These are phyloP conservation scores for Polyrhizophydium stewartii DNA, from an alignment of 371 early-diverging fungal genomes.

Conservation along the genomic window DNA sequence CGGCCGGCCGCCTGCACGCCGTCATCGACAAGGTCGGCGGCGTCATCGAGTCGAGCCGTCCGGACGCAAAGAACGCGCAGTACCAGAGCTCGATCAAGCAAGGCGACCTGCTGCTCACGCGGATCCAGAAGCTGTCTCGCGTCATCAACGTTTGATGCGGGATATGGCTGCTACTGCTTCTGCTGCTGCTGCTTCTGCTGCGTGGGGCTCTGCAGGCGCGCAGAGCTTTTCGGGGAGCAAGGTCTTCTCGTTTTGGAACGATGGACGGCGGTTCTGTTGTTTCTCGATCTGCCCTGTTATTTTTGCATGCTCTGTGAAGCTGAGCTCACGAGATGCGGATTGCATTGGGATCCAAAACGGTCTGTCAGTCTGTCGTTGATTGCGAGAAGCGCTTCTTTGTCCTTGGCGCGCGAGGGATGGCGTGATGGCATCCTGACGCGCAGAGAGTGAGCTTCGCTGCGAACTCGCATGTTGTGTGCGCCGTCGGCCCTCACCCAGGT, in stretches of 20 bases:
- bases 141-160: conserved; percentile 47
- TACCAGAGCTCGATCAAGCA: conserved; percentile 95
- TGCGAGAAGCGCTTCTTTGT: conserved; percentile 33
- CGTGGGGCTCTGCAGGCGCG: too few species aligned
- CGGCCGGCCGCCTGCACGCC: conserved; percentile 95
- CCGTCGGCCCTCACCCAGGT: conserved; percentile 28
- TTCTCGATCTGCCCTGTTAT: too few species aligned
- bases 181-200: too few species aligned
- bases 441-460: not conserved
- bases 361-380: not conserved
- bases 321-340: too few species aligned
- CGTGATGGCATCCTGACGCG: conserved; percentile 35
- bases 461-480: not conserved
- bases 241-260: too few species aligned
- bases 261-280: too few species aligned
- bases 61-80: conserved; percentile 94
- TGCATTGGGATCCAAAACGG: too few species aligned
- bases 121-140: conserved; percentile 93
- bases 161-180: not conserved
- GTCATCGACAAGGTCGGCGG: conserved; percentile 99
- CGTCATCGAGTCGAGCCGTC: conserved; percentile 94
- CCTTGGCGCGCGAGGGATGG: conserved; percentile 42
- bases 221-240: too few species aligned
- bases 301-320: too few species aligned
- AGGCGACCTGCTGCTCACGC: conserved; percentile 92